A percentile compares a stretch with the other conserved stretches of the same genome.
These are phyloP conservation scores for Trichoderma oligosporum DNA, from an alignment of 2,329 filamentous ascomycete genomes.

Conservation along the genomic window DNA sequence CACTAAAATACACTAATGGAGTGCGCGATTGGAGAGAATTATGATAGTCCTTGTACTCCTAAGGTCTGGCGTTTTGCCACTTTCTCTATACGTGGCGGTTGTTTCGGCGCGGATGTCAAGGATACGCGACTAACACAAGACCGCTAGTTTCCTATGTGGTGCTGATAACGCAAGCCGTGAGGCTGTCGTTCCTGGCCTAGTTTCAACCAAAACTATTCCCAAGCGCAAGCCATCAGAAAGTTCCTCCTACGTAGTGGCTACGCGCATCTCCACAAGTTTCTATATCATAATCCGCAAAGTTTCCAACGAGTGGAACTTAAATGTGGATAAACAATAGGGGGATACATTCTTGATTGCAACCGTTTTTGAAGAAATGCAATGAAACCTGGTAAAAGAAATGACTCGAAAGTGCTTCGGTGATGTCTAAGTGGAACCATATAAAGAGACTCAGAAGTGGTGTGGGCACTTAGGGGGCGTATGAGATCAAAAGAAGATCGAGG, in stretches of 20 bases:
- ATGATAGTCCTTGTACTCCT: not conserved
- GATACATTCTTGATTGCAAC: not conserved
- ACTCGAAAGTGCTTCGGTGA: not conserved
- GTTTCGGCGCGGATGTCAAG: not conserved
- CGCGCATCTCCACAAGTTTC: constrained; percentile 1
- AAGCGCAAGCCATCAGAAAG: not conserved
- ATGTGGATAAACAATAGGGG: constrained; percentile 22
- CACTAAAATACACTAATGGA: not conserved
- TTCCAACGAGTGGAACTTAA: constrained; percentile 22
- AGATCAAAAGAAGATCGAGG: not conserved
- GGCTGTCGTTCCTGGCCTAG: constrained; percentile 1
- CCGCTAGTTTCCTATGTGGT: not conserved
- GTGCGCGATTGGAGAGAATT: constrained; percentile 2
- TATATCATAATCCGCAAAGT: constrained; percentile 16
- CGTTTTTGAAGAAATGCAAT: constrained; percentile 4
- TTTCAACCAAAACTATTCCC: not conserved
- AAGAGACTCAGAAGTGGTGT: constrained; percentile 12
- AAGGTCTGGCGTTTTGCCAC: constrained; percentile 10
- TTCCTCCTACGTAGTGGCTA: constrained; percentile 2
- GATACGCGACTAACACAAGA: not conserved
- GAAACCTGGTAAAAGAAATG: constrained; percentile 13
- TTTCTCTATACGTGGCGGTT: not conserved
- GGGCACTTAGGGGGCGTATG: not conserved
- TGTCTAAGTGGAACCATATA: constrained; percentile 12
- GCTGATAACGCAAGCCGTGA: not conserved